Evolutionary conservation across 2,329 filamentous ascomycete genomes (phyloP).

Genomic region (Dothiorella sarmentorum): DNA sequence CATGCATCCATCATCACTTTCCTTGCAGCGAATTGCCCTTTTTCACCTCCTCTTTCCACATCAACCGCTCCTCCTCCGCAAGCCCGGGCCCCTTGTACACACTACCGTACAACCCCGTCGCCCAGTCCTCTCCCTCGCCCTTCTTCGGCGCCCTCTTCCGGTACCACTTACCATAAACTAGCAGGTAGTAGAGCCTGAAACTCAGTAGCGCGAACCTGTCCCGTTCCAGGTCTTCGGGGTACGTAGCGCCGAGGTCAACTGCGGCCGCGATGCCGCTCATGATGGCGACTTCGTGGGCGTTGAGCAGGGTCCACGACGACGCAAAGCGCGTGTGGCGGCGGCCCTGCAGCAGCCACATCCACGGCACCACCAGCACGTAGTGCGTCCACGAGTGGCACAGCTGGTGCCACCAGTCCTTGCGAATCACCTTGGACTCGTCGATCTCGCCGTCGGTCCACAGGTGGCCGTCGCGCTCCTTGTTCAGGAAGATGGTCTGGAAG

Average conservation of each 20-base stretch:
- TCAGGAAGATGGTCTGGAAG: slow-evolving; percentile 67
- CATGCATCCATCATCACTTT: not conserved
- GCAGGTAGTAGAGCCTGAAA: slow-evolving; percentile 60
- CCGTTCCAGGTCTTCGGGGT: slow-evolving; percentile 60
- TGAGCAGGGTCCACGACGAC: slow-evolving; percentile 66
- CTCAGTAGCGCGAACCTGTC: slow-evolving; percentile 59
- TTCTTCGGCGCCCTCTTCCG: slow-evolving; percentile 41
- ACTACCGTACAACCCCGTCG: slow-evolving; percentile 56
- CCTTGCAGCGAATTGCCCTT: slow-evolving; percentile 1
- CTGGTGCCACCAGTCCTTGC: slow-evolving; percentile 66
- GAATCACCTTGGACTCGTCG: slow-evolving; percentile 57
- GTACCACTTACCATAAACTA: slow-evolving; percentile 62
- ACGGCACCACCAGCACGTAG: slow-evolving; percentile 63
- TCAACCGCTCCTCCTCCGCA: slow-evolving; percentile 49
- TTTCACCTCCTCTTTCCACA: slow-evolving; percentile 49
- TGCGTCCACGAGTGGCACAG: slow-evolving; percentile 62
- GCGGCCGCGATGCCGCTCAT: slow-evolving; percentile 69
- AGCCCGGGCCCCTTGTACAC: slow-evolving; percentile 60
- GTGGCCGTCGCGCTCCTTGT: slow-evolving; percentile 52
- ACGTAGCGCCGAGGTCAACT: slow-evolving; percentile 63
- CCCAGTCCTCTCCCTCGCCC: slow-evolving; percentile 54
- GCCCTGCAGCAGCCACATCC: slow-evolving; percentile 69
- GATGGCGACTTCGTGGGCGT: slow-evolving; percentile 67
- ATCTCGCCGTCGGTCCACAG: slow-evolving; percentile 61
- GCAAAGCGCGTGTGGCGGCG: slow-evolving; percentile 61